phyloP scores from a whole-genome alignment of 306 rosid species.

The Quercus aquifolioides region DNA sequence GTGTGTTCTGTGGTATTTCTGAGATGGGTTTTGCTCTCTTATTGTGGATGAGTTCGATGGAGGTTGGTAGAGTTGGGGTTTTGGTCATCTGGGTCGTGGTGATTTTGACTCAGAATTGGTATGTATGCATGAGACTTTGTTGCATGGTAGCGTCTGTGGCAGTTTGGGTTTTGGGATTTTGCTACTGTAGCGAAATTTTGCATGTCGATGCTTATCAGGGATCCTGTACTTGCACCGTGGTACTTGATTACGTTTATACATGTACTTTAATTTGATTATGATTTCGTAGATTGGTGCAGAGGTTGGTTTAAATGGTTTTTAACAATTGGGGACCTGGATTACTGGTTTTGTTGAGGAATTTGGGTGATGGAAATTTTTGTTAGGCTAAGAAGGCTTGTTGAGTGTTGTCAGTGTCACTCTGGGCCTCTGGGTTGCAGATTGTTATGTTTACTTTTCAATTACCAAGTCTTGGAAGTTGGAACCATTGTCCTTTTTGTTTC shows the following conservation, averaged over 20 bases:
- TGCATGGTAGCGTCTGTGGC: constrained; percentile 6
- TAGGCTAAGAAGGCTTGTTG: neutral
- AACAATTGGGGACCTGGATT: neutral
- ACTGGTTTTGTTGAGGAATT: neutral
- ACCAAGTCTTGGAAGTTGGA: neutral
- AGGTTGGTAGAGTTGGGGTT: constrained; percentile 19
- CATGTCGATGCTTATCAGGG: constrained; percentile 4
- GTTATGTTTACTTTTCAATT: neutral
- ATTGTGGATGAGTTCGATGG: neutral
- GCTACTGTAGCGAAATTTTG: neutral
- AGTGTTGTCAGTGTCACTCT: neutral
- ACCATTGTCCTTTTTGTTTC: neutral
- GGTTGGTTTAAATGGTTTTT: constrained; percentile 2
- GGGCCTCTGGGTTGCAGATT: neutral
- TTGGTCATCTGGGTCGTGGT: constrained; percentile 24
- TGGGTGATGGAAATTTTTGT: neutral
- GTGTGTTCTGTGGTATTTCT: neutral
- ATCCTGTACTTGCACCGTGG: neutral
- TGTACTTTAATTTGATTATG: neutral
- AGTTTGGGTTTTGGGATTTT: neutral
- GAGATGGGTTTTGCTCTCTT: constrained; percentile 10
- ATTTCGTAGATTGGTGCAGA: neutral
- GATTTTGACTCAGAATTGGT: constrained; percentile 12
- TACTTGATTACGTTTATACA: neutral
- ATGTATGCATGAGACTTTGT: constrained; percentile 24